These are phyloP conservation scores for Neofusicoccum parvum DNA, from an alignment of 2,329 filamentous ascomycete genomes.

Conservation along the genomic window DNA sequence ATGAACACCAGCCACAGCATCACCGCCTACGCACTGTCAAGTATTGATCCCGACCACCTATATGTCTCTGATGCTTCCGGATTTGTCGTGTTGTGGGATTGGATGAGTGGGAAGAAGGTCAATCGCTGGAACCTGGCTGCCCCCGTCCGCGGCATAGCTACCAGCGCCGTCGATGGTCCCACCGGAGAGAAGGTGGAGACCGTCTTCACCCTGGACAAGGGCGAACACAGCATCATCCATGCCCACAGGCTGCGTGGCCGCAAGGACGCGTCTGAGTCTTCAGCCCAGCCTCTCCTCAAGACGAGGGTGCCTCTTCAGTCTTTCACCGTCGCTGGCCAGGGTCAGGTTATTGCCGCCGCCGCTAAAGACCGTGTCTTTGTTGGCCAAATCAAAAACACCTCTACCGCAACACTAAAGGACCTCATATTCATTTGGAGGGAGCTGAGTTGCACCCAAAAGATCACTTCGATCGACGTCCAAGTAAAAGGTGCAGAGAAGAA, in stretches of 20 bases:
- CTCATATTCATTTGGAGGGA: constrained; percentile 57
- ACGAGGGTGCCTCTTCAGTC: constrained; percentile 39
- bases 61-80: constrained; percentile 57
- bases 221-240: constrained; percentile 30
- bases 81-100: constrained; percentile 60
- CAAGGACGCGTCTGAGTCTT: constrained; percentile 7
- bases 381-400: constrained; percentile 51
- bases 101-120: constrained; percentile 51
- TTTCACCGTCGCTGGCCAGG: constrained; percentile 53
- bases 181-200: constrained; percentile 28
- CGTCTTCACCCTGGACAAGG: constrained; percentile 43
- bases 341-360: constrained; percentile 61
- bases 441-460: constrained; percentile 59
- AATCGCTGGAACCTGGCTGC: constrained; percentile 46
- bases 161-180: constrained; percentile 32
- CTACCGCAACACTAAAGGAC: constrained; percentile 39
- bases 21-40: constrained; percentile 55
- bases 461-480: constrained; percentile 46
- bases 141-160: constrained; percentile 38
- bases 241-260: constrained; percentile 19
- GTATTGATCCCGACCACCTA: constrained; percentile 52
- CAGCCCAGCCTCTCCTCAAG: constrained; percentile 34
- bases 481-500: constrained; percentile 48
- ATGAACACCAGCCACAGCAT: constrained; percentile 53
- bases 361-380: constrained; percentile 60